These are phyloP conservation scores for Zymoseptoria crescenta DNA, from an alignment of 2,329 filamentous ascomycete species.

Conservation along the genomic window DNA sequence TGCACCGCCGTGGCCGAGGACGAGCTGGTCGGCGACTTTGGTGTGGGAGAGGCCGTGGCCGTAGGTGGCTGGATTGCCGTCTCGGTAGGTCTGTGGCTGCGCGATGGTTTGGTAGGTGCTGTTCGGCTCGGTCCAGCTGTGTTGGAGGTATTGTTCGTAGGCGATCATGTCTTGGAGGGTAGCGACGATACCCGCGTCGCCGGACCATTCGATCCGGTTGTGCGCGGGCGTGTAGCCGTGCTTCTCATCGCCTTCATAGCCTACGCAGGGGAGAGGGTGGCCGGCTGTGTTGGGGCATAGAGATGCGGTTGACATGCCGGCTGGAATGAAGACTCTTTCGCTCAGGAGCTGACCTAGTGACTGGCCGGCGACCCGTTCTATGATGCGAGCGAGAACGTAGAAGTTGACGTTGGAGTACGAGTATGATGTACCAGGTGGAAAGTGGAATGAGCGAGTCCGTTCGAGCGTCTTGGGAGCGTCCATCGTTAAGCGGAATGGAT, in stretches of 20 bases:
- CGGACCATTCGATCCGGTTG: slow-evolving; percentile 41
- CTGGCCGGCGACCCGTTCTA: slow-evolving; percentile 34
- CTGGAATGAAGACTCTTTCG: slow-evolving; percentile 35
- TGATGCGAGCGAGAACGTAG: slow-evolving; percentile 30
- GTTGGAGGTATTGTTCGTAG: slow-evolving; percentile 37
- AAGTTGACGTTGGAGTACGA: slow-evolving; percentile 42
- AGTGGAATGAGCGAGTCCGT: slow-evolving; percentile 34
- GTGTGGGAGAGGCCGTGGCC: slow-evolving; percentile 31
- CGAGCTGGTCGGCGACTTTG: slow-evolving; percentile 21
- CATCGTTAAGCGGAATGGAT: slow-evolving; percentile 32
- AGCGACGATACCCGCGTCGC: slow-evolving; percentile 39
- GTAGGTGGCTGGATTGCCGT: slow-evolving; percentile 33
- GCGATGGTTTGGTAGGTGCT: slow-evolving; percentile 32
- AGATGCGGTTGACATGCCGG: slow-evolving; percentile 36
- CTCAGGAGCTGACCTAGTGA: slow-evolving; percentile 31
- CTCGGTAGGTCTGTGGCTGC: slow-evolving; percentile 25
- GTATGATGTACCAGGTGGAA: slow-evolving; percentile 36
- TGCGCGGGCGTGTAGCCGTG: slow-evolving; percentile 31
- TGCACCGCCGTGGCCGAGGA: slow-evolving; percentile 36
- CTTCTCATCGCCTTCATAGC: slow-evolving; percentile 37
- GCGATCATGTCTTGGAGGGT: slow-evolving; percentile 41
- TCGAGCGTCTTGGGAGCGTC: slow-evolving; percentile 24
- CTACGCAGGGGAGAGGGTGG: slow-evolving; percentile 35
- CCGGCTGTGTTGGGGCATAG: slow-evolving; percentile 33
- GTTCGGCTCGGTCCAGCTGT: slow-evolving; percentile 23